A percentile compares a stretch with the other conserved stretches of the same genome.
These are phyloP conservation scores for Globisporangium alternatum DNA, from an alignment of 352 stramenopile genomes.

Conservation along the genomic window DNA sequence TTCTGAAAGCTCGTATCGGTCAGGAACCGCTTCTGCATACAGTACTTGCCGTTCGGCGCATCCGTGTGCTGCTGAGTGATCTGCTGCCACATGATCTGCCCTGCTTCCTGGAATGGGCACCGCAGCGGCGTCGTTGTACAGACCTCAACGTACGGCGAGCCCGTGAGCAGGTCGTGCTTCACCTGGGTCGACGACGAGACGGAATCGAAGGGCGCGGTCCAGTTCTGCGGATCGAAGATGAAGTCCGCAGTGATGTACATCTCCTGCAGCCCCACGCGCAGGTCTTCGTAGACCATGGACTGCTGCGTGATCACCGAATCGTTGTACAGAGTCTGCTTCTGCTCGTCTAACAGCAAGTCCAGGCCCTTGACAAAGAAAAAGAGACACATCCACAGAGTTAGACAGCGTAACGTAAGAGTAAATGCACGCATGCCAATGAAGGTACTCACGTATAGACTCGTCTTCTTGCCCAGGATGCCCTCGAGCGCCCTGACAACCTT, in stretches of 20 bases:
- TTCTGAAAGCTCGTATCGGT: constrained; percentile 15
- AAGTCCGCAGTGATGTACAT: constrained; percentile 14
- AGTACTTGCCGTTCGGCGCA: constrained; percentile 13
- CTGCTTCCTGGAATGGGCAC: constrained; percentile 13
- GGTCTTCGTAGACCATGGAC: constrained; percentile 2
- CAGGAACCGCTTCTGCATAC: constrained; percentile 10
- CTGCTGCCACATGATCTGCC: constrained; percentile 5
- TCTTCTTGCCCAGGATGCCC: constrained; percentile 29
- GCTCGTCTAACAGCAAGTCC: constrained; percentile 8
- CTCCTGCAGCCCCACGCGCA: constrained; percentile 6
- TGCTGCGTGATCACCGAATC: constrained; percentile 11
- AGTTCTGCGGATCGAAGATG: constrained; percentile 9
- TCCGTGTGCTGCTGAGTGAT: constrained; percentile 9
- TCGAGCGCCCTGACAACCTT: constrained; percentile 37
- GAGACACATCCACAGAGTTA: not conserved
- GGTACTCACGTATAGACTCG: constrained; percentile 12
- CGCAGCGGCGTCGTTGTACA: constrained; percentile 6
- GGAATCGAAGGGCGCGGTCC: not conserved
- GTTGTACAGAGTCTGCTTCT: constrained; percentile 7
- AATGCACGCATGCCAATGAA: no score
- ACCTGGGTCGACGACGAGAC: constrained; percentile 11
- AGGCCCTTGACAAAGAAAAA: not conserved
- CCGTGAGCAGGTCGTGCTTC: not conserved
- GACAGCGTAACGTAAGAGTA: constrained; percentile 4
- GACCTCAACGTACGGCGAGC: constrained; percentile 11